Base-by-base conservation (phyloP, 768 basidiomycete species). In the Podaxis sp. region DNA sequence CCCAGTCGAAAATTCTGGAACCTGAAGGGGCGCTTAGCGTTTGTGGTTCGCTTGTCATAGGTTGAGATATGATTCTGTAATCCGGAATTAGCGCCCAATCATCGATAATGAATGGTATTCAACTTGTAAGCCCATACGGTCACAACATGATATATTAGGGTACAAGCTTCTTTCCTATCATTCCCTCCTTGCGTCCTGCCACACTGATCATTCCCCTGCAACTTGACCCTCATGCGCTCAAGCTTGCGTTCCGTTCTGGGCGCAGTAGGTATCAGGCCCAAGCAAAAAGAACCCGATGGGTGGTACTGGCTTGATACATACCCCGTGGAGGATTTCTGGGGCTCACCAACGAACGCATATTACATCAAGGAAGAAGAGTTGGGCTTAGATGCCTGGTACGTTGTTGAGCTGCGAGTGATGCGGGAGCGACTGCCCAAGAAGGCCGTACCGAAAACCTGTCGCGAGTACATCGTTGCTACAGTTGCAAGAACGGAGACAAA, bases 341-440 rank as follows among this genome's bases (percentile, higher is more conserved):
- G 55, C 7, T 41, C 55, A 17, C 55, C 55, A 24, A 22, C 38
- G 24, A 26, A 28, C 17, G 13, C 11, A 4, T 56, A 56, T 17
- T 56, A 56, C 24, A 56, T 56, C 40, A 40, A 56, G 26, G 40
- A 26, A 6, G 33, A 56, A 8, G 24, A 44, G 13, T 40, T 56
- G 40, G 55, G 55, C 0, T 13, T 56, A 2, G 40, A 56, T 13
- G 55, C 20, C 4, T 56, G 55, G 55, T 56, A 56, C 6, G 55
- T 56, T 41, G 55, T 56, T 22, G 55, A 56, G 3, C 3, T 56
- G n/a, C 55, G 55, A 28, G 24, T 56, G 22, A 56, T 56, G 55
- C 37, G 55, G 22, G 38, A 56, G 13, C 20, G 24, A 44, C 13
- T 40, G 15, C 24, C 55, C 40, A 26, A 40, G 24, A 56, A 56